Conservation (phyloP, 345 rosid species). For the Acer negundo region DNA sequence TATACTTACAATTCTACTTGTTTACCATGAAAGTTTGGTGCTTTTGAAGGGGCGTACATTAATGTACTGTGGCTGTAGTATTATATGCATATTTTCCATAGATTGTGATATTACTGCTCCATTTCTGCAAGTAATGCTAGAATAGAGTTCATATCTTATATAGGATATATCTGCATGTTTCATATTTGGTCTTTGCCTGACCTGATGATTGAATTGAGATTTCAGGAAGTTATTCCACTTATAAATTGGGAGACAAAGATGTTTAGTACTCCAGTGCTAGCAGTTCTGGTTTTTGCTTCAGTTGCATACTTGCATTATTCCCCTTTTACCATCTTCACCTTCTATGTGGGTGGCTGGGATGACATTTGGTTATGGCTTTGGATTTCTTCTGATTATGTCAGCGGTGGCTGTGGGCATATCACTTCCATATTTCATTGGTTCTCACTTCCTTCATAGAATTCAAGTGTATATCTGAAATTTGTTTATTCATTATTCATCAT, state of each 20-base stretch:
- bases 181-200: conserved; percentile 3
- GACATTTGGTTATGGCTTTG: conserved; percentile 92
- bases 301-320: conserved; percentile 85
- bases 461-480: conserved; percentile 48
- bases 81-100: neutral
- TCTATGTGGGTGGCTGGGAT: conserved; percentile 99
- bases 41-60: neutral
- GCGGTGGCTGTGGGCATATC: conserved; percentile 78
- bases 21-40: neutral
- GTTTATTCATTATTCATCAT: neutral
- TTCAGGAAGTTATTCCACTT: conserved; percentile 89
- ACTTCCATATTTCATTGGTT: conserved; percentile 86
- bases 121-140: neutral
- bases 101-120: neutral
- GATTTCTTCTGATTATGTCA: conserved; percentile 72
- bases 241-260: conserved; percentile 88
- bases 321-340: conserved; percentile 96
- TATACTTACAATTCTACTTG: neutral
- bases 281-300: conserved; percentile 73
- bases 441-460: conserved; percentile 81
- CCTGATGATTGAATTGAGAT: conserved; percentile 10
- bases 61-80: conserved; percentile 6
- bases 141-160: neutral
- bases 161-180: neutral
- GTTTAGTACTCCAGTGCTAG: conserved; percentile 83